Base-by-base conservation (phyloP, 2,329 filamentous ascomycete species). In the Incumbomyces delicatus region DNA sequence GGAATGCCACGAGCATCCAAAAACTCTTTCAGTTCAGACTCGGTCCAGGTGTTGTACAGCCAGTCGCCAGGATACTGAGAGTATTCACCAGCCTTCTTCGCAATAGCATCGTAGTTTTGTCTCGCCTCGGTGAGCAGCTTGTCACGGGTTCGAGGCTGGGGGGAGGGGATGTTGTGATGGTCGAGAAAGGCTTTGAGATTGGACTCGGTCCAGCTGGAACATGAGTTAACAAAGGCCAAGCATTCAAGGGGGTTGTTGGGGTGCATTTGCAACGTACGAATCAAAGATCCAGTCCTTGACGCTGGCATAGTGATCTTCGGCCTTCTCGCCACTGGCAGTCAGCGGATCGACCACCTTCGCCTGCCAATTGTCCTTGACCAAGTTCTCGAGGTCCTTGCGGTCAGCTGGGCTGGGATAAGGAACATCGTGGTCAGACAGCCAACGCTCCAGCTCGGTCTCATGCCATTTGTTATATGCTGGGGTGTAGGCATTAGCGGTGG, bases 401-500 rank as follows among this genome's bases (percentile, higher is more conserved):
- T 95, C 88, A 41, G 90, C 81, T 10, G 89, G 80, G 10, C 80
- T 82, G n/a, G 92, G 88, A 65, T 95, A 88, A 8, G 90, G 87
- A 48, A 98, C 75, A 64, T 89, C 80, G 69, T 96, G 78, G 63
- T 98, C 92, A 27, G 85, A 85, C 41, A 98, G 80, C 92, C 92
- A 98, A 60, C 89, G 80, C 72, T 98, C 90, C 27, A 98, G 80
- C 75, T 98, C 92, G 17, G 87, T 94, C 73, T 96, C 83, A 60
- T 96, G 90, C 92, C 92, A 98, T 66, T 92, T 95, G 71, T 96
- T 95, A 75, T 96, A 96, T 13, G 83, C 90, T 95, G 61, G 41
- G 43, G 37, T 65, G 22, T 27, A 8, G 56, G 48, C 53, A 31
- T 56, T 50, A 35, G 53, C 41, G 29, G 22, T 38, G 8, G 8